phyloP scores from a whole-genome alignment of 2,329 filamentous ascomycete genomes.

The Cercospora beticola region DNA sequence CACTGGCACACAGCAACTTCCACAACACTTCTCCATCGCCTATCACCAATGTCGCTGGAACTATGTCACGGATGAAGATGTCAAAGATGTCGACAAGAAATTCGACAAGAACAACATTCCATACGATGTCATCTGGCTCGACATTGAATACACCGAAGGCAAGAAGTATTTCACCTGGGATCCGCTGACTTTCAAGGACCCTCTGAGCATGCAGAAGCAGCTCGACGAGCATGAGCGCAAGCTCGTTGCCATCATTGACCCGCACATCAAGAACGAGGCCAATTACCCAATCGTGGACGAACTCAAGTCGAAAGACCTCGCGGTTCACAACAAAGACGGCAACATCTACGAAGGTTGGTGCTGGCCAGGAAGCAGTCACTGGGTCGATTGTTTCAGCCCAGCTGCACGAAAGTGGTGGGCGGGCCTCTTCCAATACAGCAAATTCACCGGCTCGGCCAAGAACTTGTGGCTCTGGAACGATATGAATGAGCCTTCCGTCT shows the following conservation, averaged over 20 bases:
- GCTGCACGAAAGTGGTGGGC: constrained; percentile 90
- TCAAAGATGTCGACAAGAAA: constrained; percentile 92
- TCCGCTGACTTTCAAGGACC: constrained; percentile 79
- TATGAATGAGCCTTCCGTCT: constrained; percentile 99
- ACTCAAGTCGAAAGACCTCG: constrained; percentile 78
- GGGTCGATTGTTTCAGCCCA: constrained; percentile 96
- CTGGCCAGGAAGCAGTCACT: constrained; percentile 96
- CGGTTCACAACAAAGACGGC: constrained; percentile 84
- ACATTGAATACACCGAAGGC: constrained; percentile 95
- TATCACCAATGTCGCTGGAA: constrained; percentile 99
- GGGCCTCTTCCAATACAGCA: constrained; percentile 79
- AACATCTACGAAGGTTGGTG: constrained; percentile 95
- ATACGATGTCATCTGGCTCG: constrained; percentile 98
- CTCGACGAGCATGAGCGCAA: constrained; percentile 83
- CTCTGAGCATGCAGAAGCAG: constrained; percentile 82
- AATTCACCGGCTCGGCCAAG: constrained; percentile 78
- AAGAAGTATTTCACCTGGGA: constrained; percentile 99
- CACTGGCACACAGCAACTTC: constrained; percentile 86
- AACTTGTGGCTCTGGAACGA: constrained; percentile 99
- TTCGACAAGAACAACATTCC: constrained; percentile 95
- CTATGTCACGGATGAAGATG: constrained; percentile 94
- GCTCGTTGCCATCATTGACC: constrained; percentile 91
- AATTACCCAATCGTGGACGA: constrained; percentile 76
- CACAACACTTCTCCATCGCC: constrained; percentile 85
- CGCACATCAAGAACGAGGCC: constrained; percentile 91